Base-by-base conservation (phyloP, 495 filamentous ascomycete genomes). In the Lepidopterella palustris region DNA sequence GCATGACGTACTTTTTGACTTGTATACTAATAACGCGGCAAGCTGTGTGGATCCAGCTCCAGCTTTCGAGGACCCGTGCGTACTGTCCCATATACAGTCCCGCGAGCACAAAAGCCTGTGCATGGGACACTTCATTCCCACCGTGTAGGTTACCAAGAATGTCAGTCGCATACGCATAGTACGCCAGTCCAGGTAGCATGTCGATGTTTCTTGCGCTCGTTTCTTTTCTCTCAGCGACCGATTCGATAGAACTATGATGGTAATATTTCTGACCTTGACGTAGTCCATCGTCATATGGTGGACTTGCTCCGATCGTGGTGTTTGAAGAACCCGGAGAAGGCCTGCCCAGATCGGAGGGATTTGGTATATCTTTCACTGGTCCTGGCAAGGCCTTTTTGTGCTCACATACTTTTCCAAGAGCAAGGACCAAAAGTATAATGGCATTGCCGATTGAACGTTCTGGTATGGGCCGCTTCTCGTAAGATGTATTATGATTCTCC, bases 1-100 rank as follows among this genome's bases (percentile, higher is more conserved):
- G 5, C 20, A 23, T 39, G 40, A 60, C 79, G n/a, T 77, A 90
- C 85, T 84, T 80, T 76, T 87, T 80, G n/a, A 93, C 76, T 60
- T 96, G 80, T 26, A 92, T 80, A 58, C 87, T 85, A 59, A 90
- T 80, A 28, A 83, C 84, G 67, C 86, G 82, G 48, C 88, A 86
- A 5, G 93, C 93, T 65, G 84, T 80, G 51, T 79, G 81, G 63
- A 97, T 95, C 80, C 91, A 95, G 32, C 83, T 84, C 76, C 90
- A 90, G 67, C 93, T 97, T 65, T 96, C 90, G 66, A 96, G 78
- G 0, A 92, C 87, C 53, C 92, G 83, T 0, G 85, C 92, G 25
- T 96, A 71, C 70, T 97, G 93, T 2, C 89, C 90, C 48, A 87
- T 82, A 71, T 95, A 98, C 13, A 98, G 73, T 1, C 90, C 91